phyloP scores from a whole-genome alignment of 495 filamentous ascomycete species.

The Rusavskia elegans region DNA sequence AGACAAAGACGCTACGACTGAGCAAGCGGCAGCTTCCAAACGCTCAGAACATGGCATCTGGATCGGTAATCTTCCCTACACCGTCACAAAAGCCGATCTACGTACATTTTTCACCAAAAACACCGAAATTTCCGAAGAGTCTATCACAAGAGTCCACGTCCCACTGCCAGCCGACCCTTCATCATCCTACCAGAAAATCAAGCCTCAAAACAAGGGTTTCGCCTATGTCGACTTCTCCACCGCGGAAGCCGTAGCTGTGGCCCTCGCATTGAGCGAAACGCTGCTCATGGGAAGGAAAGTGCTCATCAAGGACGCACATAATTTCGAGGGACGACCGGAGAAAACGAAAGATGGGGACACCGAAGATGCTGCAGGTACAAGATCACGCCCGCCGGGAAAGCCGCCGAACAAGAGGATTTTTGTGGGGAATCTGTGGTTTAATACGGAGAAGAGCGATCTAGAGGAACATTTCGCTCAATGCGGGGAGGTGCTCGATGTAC shows the following conservation, averaged over 20 bases:
- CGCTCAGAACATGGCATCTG: constrained; percentile 75
- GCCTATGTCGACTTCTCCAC: constrained; percentile 85
- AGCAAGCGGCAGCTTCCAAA: constrained; percentile 21
- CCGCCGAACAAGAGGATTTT: constrained; percentile 68
- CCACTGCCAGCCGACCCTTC: constrained; percentile 28
- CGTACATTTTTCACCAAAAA: constrained; percentile 60
- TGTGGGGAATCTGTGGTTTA: constrained; percentile 80
- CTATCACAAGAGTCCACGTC: constrained; percentile 73
- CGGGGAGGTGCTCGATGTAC: constrained; percentile 60
- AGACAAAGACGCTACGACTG: constrained; percentile 21
- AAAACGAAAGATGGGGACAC: constrained; percentile 21
- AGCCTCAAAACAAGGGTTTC: constrained; percentile 67
- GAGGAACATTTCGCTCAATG: constrained; percentile 66
- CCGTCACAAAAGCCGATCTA: constrained; percentile 53
- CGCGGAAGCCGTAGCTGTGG: constrained; percentile 48
- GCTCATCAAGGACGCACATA: constrained; percentile 81
- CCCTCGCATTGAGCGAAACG: constrained; percentile 65
- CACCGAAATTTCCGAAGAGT: constrained; percentile 44
- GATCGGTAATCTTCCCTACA: constrained; percentile 88
- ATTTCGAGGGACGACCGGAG: constrained; percentile 62
- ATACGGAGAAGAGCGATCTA: constrained; percentile 66
- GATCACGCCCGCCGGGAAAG: constrained; percentile 38
- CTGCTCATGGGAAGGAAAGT: constrained; percentile 59
- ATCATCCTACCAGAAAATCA: constrained; percentile 27
- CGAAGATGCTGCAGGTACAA: not conserved